Base-by-base conservation (phyloP, 169 alveolate species). In the Cryptosporidium sp. region DNA sequence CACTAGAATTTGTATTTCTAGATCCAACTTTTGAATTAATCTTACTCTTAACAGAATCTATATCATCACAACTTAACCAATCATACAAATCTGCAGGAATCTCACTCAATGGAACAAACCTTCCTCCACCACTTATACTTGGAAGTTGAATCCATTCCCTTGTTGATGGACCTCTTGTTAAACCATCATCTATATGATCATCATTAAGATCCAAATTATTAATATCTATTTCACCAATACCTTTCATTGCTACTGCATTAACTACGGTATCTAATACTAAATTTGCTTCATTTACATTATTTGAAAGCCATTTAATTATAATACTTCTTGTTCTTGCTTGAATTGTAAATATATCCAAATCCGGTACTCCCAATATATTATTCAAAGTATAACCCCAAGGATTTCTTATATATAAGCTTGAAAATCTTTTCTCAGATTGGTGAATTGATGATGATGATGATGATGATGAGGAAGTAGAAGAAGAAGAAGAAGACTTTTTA, bases 71-170 rank as follows among this genome's bases (percentile, higher is more conserved):
- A 26, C 69, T 75, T 7, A 75, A 21, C 87, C 87, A 75, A 5
- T 75, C 87, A 61, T 75, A 75, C 26, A 75, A 31, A 60, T 75
- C 87, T 35, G 87, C 4, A 21, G 87, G 87, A 18, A 75, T 75
- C 51, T 75, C 87, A 23, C 51, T 75, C n/a, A 75, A 12, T 21
- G 87, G 87, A 37, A 75, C 87, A 51, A 75, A 75, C 48, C 87
- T 56, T 1, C 87, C 87, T 7, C 44, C 29, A 3, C 87, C 87
- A 60, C 61, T 75, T 12, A 75, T 56, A 53, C 87, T 42, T 35
- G 87, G 87, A 33, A 75, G 39, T 42, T 75, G 87, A 44, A 75
- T 60, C 87, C 87, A 75, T 21, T 75, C 87, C 42, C 87, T 31
- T 8, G 75, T 75, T 12, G 75, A 42, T 0, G 87, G 87, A 8